These are phyloP conservation scores for Hypholoma sublateritium DNA, from an alignment of 768 basidiomycete genomes.

Conservation along the genomic window DNA sequence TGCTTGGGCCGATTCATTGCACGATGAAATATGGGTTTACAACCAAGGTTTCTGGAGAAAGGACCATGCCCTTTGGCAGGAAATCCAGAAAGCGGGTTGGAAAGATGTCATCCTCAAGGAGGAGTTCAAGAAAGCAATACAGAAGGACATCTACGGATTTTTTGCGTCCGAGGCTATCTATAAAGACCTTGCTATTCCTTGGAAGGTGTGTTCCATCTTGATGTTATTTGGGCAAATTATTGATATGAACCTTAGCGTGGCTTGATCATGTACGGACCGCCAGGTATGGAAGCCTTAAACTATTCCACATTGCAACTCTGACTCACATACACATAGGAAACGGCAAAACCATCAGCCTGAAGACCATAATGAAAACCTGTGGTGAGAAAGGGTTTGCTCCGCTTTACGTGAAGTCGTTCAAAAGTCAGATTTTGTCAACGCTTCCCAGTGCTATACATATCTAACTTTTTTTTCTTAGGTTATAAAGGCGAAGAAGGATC, in stretches of 20 bases:
- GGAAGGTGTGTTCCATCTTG: constrained; percentile 56
- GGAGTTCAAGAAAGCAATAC: constrained; percentile 61
- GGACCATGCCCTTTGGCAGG: constrained; percentile 56
- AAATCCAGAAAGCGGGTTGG: constrained; percentile 69
- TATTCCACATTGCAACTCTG: not conserved
- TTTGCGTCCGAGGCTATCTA: constrained; percentile 75
- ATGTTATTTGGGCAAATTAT: not conserved
- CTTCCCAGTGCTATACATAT: not conserved
- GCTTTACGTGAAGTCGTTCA: constrained; percentile 83
- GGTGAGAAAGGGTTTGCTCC: constrained; percentile 61
- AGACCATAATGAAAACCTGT: constrained; percentile 78
- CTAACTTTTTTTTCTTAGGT: constrained; percentile 33
- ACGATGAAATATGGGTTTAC: constrained; percentile 78
- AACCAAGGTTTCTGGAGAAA: constrained; percentile 72
- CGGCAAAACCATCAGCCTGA: constrained; percentile 82
- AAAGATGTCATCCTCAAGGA: constrained; percentile 72
- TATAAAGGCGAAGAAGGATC: constrained; percentile 62
- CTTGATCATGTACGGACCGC: constrained; percentile 81
- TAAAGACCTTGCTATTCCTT: constrained; percentile 73
- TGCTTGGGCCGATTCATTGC: constrained; percentile 49
- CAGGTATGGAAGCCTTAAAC: constrained; percentile 40
- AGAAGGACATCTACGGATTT: constrained; percentile 79
- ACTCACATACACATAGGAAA: constrained; percentile 47
- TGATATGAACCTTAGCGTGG: constrained; percentile 52
- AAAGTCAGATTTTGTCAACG: constrained; percentile 39